phyloP scores from a whole-genome alignment of 2,329 filamentous ascomycete species.

The Thielaviopsis euricoi region DNA sequence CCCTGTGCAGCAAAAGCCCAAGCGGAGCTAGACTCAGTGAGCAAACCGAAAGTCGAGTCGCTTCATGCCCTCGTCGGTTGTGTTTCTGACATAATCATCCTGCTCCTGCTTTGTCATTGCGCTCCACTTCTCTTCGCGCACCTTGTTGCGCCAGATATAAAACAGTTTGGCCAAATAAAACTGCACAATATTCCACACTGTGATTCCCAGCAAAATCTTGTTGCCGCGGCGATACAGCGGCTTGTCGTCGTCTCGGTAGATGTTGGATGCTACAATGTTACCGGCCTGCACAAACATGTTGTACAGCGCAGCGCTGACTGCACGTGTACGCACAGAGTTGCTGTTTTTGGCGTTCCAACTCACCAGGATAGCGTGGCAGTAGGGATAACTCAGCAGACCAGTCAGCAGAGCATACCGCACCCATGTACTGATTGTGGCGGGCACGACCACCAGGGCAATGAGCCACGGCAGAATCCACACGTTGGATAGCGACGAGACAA shows the following conservation, averaged over 20 bases:
- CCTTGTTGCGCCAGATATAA: constrained; percentile 30
- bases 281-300: constrained; percentile 31
- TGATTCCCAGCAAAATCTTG: constrained; percentile 30
- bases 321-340: constrained; percentile 31
- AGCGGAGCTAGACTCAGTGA: constrained; percentile 19
- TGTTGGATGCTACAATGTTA: constrained; percentile 28
- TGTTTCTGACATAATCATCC: constrained; percentile 30
- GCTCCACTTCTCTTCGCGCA: constrained; percentile 27
- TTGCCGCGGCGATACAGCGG: constrained; percentile 35
- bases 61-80: constrained; percentile 35
- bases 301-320: constrained; percentile 31
- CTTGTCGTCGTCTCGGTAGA: constrained; percentile 38
- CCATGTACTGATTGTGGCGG: constrained; percentile 24
- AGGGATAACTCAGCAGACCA: constrained; percentile 29
- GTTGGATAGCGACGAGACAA: constrained; percentile 29
- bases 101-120: constrained; percentile 28
- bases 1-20: background rate
- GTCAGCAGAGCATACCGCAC: constrained; percentile 23
- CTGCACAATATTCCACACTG: constrained; percentile 28
- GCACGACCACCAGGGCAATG: constrained; percentile 25
- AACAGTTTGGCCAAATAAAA: constrained; percentile 29
- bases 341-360: constrained; percentile 31
- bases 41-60: constrained; percentile 38
- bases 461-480: constrained; percentile 35
- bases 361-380: constrained; percentile 31